These are phyloP conservation scores for Trichoderma afroharzianum DNA, from an alignment of 2,329 filamentous ascomycete species.

Conservation along the genomic window DNA sequence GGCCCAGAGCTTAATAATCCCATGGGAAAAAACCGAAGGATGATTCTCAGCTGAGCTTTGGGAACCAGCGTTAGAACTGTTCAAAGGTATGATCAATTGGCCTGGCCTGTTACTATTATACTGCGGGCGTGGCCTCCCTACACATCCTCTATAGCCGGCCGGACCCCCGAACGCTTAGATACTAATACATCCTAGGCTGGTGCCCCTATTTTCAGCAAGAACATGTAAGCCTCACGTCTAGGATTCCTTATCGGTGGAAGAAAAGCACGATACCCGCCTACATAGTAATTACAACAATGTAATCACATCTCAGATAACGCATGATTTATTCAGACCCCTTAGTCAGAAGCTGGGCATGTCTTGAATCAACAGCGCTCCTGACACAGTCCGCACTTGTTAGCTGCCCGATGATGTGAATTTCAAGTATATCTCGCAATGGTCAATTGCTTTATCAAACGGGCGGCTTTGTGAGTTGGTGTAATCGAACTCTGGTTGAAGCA, in stretches of 20 bases:
- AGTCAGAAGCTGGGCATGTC: no score
- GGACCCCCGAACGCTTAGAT: no score
- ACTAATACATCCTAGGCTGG: no score
- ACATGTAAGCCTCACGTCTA: background rate
- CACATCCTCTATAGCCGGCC: no score
- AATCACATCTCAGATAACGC: background rate
- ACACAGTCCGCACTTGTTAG: background rate
- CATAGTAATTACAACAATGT: background rate
- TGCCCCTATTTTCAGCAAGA: no score
- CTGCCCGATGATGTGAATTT: background rate
- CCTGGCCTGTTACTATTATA: no score
- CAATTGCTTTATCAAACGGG: background rate
- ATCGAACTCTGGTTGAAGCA: background rate
- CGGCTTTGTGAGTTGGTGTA: background rate
- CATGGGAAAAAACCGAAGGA: background rate
- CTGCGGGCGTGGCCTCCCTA: no score
- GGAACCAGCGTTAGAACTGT: background rate
- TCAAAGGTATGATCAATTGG: no score
- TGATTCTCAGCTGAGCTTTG: background rate
- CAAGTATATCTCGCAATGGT: background rate
- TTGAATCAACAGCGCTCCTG: background rate
- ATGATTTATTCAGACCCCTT: background rate
- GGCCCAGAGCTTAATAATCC: background rate
- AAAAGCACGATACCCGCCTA: fast-evolving
- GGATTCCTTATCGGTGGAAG: no score